These are phyloP conservation scores for Orbilia brochopaga DNA, from an alignment of 2,329 filamentous ascomycete genomes.

Conservation along the genomic window DNA sequence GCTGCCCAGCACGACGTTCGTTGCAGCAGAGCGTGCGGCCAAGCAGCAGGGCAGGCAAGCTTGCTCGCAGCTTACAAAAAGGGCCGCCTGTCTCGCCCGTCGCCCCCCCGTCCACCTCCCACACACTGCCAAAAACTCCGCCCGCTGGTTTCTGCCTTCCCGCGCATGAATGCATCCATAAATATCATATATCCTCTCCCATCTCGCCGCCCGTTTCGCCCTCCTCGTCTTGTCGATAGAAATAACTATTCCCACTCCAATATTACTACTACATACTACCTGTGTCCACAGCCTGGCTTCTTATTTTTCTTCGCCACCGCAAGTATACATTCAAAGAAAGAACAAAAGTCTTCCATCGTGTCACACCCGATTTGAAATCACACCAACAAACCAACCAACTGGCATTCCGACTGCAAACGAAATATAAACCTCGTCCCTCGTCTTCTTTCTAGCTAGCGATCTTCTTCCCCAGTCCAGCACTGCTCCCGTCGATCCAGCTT, in stretches of 20 bases:
- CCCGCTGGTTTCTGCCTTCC: conserved; percentile 17
- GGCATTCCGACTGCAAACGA: conserved; percentile 52
- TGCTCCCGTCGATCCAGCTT: conserved; percentile 38
- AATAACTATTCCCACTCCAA: conserved; percentile 21
- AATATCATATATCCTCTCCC: conserved; percentile 29
- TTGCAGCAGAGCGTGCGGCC: too few relatives aligned
- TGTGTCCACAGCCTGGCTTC: too few relatives aligned
- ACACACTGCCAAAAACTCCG: too few relatives aligned
- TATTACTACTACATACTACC: conserved; percentile 36
- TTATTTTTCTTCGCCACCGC: neutral
- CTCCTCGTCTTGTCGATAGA: conserved; percentile 49
- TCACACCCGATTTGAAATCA: conserved; percentile 50
- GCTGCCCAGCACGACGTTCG: too few relatives aligned
- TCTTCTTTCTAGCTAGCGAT: conserved; percentile 11
- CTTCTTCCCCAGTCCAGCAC: conserved; percentile 17
- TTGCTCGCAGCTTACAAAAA: conserved; percentile 48
- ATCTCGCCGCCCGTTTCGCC: conserved; percentile 1
- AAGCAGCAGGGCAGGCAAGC: conserved; percentile 10
- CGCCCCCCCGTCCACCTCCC: conserved; percentile 41
- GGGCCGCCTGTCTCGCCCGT: conserved; percentile 36
- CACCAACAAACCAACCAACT: too few relatives aligned
- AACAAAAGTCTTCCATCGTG: conserved; percentile 34
- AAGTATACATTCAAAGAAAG: too few relatives aligned
- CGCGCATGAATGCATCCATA: conserved; percentile 14
- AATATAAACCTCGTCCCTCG: conserved; percentile 33